Percentiles rank a stretch among this genome's conserved stretches.
Conservation (phyloP, 345 rosid genomes). For the Citrus inodora region DNA sequence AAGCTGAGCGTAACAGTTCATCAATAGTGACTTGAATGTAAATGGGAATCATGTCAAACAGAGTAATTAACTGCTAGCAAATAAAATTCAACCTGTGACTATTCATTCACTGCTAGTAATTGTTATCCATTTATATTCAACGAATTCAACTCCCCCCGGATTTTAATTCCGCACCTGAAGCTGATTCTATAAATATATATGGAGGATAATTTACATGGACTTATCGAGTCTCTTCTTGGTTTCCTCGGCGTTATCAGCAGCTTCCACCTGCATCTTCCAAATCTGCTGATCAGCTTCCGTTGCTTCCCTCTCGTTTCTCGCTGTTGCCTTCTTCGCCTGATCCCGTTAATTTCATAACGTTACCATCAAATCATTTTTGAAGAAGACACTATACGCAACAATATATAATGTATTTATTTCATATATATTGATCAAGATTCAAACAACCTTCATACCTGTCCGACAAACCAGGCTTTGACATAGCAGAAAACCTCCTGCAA, state of each 20-base stretch:
- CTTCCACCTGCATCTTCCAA: slow-evolving; percentile 59
- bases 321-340: slow-evolving; percentile 51
- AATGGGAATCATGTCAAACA: no score
- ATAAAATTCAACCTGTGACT: not conserved
- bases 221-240: slow-evolving; percentile 36
- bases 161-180: no score
- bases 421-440: not conserved
- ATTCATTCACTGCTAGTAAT: not conserved
- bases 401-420: not conserved
- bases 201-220: not conserved
- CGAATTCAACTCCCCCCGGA: no score
- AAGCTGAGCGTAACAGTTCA: no score
- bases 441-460: slow-evolving; percentile 21
- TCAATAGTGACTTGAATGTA: no score
- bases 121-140: not conserved
- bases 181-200: not conserved
- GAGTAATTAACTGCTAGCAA: no score
- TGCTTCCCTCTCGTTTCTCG: slow-evolving; percentile 58
- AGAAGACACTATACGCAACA: not conserved
- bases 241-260: slow-evolving; percentile 55
- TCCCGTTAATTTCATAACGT: not conserved
- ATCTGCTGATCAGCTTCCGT: slow-evolving; percentile 43
- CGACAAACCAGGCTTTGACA: slow-evolving; percentile 45
- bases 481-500: slow-evolving; percentile 45
- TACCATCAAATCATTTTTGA: not conserved